Evolutionary conservation across 1,139 yeast genomes (phyloP).

Genomic region (Lodderomyces oxycetoniae): DNA sequence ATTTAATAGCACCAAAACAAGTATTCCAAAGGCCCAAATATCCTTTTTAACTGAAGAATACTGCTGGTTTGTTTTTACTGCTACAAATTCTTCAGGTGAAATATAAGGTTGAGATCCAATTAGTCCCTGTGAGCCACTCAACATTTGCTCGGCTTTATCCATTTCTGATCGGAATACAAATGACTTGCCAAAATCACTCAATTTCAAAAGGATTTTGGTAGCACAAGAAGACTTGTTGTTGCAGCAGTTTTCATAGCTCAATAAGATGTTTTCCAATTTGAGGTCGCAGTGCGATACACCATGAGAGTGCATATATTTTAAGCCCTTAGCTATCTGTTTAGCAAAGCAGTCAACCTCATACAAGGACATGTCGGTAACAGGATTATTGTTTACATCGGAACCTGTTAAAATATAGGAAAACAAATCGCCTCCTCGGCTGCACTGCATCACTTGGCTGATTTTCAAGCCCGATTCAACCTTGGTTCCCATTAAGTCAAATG

Average conservation of each 20-base stretch:
- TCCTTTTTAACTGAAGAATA: conserved; percentile 57
- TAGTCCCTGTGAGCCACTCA: conserved; percentile 52
- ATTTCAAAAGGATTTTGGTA: conserved; percentile 43
- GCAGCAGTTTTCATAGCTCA: conserved; percentile 17
- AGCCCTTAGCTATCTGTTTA: conserved; percentile 62
- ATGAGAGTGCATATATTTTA: conserved; percentile 62
- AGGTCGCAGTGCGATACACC: conserved; percentile 77
- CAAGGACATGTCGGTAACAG: conserved; percentile 25
- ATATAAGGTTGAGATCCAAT: conserved; percentile 76
- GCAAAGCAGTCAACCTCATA: conserved; percentile 66
- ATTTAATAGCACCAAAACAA: conserved; percentile 32
- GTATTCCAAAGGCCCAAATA: conserved; percentile 66
- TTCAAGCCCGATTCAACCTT: conserved; percentile 29
- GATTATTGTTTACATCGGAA: conserved; percentile 14
- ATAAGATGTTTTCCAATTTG: conserved; percentile 61
- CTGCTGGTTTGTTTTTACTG: conserved; percentile 10
- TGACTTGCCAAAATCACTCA: conserved; percentile 73
- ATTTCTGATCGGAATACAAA: conserved; percentile 71
- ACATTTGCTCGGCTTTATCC: conserved; percentile 49
- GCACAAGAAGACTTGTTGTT: conserved; percentile 17
- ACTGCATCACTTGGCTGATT: conserved; percentile 75
- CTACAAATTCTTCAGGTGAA: conserved; percentile 61
- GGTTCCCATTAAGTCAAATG: conserved; percentile 62
- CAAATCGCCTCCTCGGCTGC: conserved; percentile 70
- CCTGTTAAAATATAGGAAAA: conserved; percentile 33